These are phyloP conservation scores for Mariannaea sp. DNA, from an alignment of 2,329 filamentous ascomycete species.

Conservation along the genomic window DNA sequence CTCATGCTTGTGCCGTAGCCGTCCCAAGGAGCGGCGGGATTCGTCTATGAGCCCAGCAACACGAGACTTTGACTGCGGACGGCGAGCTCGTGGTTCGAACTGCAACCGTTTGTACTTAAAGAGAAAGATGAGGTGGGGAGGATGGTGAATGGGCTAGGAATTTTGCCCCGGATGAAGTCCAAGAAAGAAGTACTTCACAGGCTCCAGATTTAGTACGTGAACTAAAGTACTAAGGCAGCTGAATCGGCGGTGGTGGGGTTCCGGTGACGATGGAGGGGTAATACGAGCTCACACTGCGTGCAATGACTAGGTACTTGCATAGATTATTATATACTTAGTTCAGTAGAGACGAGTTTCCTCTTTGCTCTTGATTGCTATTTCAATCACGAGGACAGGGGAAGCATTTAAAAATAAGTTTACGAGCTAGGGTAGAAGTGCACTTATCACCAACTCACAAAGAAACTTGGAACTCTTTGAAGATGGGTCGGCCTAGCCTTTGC, in stretches of 20 bases:
- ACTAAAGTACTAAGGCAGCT: slow-evolving; percentile 11
- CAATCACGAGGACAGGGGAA: too few relatives aligned
- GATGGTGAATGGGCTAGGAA: slow-evolving; percentile 16
- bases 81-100: slow-evolving; percentile 8
- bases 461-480: too few relatives aligned
- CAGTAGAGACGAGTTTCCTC: too few relatives aligned
- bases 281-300: slow-evolving; percentile 18
- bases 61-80: slow-evolving; percentile 7
- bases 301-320: background rate
- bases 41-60: slow-evolving; percentile 14
- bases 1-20: slow-evolving; percentile 56
- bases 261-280: slow-evolving; percentile 25
- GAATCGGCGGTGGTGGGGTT: slow-evolving; percentile 23
- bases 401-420: too few relatives aligned
- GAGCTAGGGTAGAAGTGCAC: too few relatives aligned
- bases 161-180: slow-evolving; percentile 20
- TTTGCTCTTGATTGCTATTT: too few relatives aligned
- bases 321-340: background rate
- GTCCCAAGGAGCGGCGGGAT: slow-evolving; percentile 26
- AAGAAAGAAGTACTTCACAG: background rate
- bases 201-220: background rate
- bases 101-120: slow-evolving; percentile 8
- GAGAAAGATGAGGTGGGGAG: slow-evolving; percentile 12
- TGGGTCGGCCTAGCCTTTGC: too few relatives aligned
- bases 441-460: too few relatives aligned